phyloP scores from a whole-genome alignment of 2,329 filamentous ascomycete genomes.

The Ascochyta fabae region DNA sequence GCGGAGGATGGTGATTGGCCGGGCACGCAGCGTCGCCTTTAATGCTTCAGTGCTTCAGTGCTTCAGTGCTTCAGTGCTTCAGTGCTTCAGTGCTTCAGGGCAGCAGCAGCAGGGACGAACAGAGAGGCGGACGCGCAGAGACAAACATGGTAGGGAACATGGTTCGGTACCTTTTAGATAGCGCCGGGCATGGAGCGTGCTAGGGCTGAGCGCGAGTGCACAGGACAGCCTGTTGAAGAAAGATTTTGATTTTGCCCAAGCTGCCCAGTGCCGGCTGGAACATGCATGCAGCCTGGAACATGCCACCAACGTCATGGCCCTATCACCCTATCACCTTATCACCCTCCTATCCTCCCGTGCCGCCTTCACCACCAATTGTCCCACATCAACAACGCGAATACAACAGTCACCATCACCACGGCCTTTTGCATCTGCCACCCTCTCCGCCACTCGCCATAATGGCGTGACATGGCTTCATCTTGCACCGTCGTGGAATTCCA shows the following conservation, averaged over 20 bases:
- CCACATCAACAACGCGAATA: no score
- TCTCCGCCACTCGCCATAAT: not conserved
- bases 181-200: conserved; percentile 13
- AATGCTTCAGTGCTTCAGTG: no score
- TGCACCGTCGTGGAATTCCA: not conserved
- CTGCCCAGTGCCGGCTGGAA: not conserved
- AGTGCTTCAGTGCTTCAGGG: not conserved
- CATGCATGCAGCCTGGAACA: not conserved
- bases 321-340: not conserved
- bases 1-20: not conserved
- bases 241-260: conserved; percentile 17
- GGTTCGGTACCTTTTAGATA: conserved; percentile 7
- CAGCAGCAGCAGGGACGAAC: not conserved
- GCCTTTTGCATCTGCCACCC: no score
- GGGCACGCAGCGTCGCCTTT: not conserved
- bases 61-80: not conserved
- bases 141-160: not conserved
- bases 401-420: not conserved
- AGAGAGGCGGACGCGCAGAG: not conserved
- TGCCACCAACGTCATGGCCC: conserved; percentile 14
- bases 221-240: conserved; percentile 13
- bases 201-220: conserved; percentile 14
- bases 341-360: no score
- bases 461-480: conserved; percentile 14
- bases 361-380: not conserved